Percentiles rank a stretch among this genome's conserved stretches.
These are phyloP conservation scores for Pseudogymnoascus verrucosus DNA, from an alignment of 2,329 filamentous ascomycete genomes.

Conservation along the genomic window DNA sequence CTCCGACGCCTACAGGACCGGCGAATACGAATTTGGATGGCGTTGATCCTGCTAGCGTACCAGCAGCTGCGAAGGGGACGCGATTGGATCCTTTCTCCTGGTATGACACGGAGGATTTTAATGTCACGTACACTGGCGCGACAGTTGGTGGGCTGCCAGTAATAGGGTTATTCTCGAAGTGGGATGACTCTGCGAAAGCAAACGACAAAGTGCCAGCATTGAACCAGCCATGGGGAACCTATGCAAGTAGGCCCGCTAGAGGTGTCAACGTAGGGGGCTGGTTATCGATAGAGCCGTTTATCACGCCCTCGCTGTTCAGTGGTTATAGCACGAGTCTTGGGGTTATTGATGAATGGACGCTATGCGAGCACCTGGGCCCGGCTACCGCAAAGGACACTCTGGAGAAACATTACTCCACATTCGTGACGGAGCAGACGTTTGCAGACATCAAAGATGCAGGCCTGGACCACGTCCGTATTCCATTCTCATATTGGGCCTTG, in stretches of 20 bases:
- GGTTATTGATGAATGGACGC: constrained; percentile 82
- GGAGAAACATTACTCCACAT: constrained; percentile 88
- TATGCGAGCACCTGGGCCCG: constrained; percentile 62
- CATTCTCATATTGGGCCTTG: constrained; percentile 92
- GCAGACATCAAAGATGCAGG: constrained; percentile 77
- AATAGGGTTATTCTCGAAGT: constrained; percentile 79
- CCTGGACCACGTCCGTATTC: constrained; percentile 93
- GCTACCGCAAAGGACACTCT: constrained; percentile 55
- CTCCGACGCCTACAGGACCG: constrained; percentile 17
- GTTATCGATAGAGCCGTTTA: constrained; percentile 90
- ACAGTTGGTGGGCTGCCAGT: constrained; percentile 81
- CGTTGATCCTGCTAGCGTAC: constrained; percentile 42
- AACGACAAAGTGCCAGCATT: constrained; percentile 76
- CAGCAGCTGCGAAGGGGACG: constrained; percentile 60
- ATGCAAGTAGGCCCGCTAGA: constrained; percentile 69
- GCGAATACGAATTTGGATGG: constrained; percentile 37
- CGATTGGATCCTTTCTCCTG: constrained; percentile 82
- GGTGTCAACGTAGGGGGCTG: constrained; percentile 93
- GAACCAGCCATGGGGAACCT: constrained; percentile 66
- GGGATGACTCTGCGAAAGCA: constrained; percentile 73
- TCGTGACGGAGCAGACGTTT: constrained; percentile 79
- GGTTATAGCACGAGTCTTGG: constrained; percentile 38
- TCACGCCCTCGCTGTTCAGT: constrained; percentile 83
- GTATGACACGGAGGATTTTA: constrained; percentile 86
- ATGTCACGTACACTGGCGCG: constrained; percentile 81